Base-by-base conservation (phyloP, 345 rosid species). In the Salix dunnii region DNA sequence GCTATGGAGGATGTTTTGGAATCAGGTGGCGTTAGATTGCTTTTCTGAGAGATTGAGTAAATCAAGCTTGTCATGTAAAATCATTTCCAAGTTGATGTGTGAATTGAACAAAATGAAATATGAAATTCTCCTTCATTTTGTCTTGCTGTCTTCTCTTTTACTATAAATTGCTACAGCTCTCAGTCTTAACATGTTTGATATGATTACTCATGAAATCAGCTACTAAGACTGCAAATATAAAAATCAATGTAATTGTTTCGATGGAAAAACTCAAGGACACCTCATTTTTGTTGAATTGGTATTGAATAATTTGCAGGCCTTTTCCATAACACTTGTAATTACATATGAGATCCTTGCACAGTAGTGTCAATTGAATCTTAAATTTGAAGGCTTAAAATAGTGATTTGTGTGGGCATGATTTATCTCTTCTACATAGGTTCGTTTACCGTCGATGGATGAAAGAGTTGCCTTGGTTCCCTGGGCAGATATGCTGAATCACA, bases 401-500 rank as follows among this genome's bases (percentile, higher is more conserved):
- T 40, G 30, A n/a, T 21, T 16, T 36, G 35, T 21, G 25, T 69
- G 20, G 66, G 73, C 25, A 51, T 38, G 53, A 28, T 51, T 77
- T 63, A 20, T 30, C 73, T 76, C 65, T 18, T 40, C 17, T 55
- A 68, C 70, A 68, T 83, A 93, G 99, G 99, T 95, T 55, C 90
- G 97, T 76, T 80, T 93, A 80, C 99, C 99, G 20, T 91, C 96
- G 60, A 90, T 95, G 98, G 93, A 88, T 73, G 97, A 90, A 84
- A 91, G 81, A 81, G 96, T 95, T 80, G 99, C 97, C 61, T 83
- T 93, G 93, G 93, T 93, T 84, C 99, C 99, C 70, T 95, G 98
- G 99, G 99, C 98, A 73, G 99, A 93, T 79, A 95, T 95, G 99
- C 88, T 95, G 79, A 95, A 95, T 78, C 98, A 95, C 80, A 93